phyloP scores from a whole-genome alignment of 1,139 yeast species.

The Geotrichum candidum region DNA sequence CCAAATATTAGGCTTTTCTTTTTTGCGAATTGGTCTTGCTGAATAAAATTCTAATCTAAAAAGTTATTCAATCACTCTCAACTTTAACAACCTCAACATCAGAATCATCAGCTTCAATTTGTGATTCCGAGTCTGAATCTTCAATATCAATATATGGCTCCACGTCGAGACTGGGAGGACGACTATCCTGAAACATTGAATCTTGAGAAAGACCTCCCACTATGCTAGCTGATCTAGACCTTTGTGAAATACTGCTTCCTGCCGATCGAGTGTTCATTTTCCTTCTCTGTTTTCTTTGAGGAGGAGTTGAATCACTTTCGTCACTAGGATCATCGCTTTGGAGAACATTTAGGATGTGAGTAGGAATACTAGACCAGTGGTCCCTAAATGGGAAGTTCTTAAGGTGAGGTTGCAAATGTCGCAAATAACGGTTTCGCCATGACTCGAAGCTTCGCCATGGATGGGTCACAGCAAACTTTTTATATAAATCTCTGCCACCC shows the following conservation, averaged over 20 bases:
- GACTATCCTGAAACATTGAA: slow-evolving; percentile 4
- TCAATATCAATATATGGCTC: background rate
- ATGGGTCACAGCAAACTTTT: background rate
- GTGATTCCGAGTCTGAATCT: background rate
- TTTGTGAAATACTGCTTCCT: background rate
- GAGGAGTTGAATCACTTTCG: background rate
- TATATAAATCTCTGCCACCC: slow-evolving; percentile 8
- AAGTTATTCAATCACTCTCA: background rate
- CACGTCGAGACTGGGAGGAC: background rate
- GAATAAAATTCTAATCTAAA: background rate
- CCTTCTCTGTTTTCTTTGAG: background rate
- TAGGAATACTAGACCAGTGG: background rate
- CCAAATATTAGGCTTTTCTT: background rate
- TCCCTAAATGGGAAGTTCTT: background rate
- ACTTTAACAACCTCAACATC: background rate
- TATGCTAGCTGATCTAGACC: background rate
- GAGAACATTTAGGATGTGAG: background rate
- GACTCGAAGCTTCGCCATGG: slow-evolving; percentile 10
- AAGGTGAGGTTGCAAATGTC: slow-evolving; percentile 5
- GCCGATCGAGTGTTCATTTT: background rate
- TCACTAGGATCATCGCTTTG: background rate
- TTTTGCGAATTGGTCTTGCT: background rate
- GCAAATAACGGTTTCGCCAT: slow-evolving; percentile 7
- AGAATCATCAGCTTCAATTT: background rate
- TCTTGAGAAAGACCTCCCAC: slow-evolving; percentile 2